phyloP scores from a whole-genome alignment of 2,329 filamentous ascomycete genomes.

The Exophiala alcalophila region DNA sequence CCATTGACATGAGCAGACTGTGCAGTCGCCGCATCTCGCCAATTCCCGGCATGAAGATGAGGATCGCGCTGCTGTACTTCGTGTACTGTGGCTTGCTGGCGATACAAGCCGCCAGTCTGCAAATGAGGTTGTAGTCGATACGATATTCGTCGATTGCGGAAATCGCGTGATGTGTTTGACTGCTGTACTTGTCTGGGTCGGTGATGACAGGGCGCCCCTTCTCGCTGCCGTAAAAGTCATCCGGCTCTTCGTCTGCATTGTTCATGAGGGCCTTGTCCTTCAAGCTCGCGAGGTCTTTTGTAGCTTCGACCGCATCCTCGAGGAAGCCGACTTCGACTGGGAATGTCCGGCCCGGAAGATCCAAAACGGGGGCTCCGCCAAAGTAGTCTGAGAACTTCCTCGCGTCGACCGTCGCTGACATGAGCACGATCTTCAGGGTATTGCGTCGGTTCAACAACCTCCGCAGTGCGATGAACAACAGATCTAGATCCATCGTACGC shows the following conservation, averaged over 20 bases:
- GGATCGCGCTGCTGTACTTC: slow-evolving; percentile 79
- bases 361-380: slow-evolving; percentile 73
- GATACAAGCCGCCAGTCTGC: slow-evolving; percentile 73
- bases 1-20: slow-evolving; percentile 75
- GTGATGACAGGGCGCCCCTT: slow-evolving; percentile 11
- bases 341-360: slow-evolving; percentile 89
- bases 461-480: slow-evolving; percentile 86
- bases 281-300: slow-evolving; percentile 61
- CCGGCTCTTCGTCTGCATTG: slow-evolving; percentile 40
- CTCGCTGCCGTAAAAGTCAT: slow-evolving; percentile 46
- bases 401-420: slow-evolving; percentile 96
- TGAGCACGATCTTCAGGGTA: slow-evolving; percentile 87
- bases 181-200: slow-evolving; percentile 60
- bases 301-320: slow-evolving; percentile 88
- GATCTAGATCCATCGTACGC: slow-evolving; percentile 93
- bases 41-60: slow-evolving; percentile 94
- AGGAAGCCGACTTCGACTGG: slow-evolving; percentile 84
- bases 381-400: slow-evolving; percentile 88
- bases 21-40: slow-evolving; percentile 88
- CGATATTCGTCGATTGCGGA: slow-evolving; percentile 82
- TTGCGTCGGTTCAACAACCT: slow-evolving; percentile 72
- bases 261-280: slow-evolving; percentile 30
- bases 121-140: slow-evolving; percentile 83
- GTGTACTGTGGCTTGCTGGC: slow-evolving; percentile 64
- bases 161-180: slow-evolving; percentile 70